phyloP scores from a whole-genome alignment of 2,329 filamentous ascomycete genomes.

The Colletotrichum noveboracense region DNA sequence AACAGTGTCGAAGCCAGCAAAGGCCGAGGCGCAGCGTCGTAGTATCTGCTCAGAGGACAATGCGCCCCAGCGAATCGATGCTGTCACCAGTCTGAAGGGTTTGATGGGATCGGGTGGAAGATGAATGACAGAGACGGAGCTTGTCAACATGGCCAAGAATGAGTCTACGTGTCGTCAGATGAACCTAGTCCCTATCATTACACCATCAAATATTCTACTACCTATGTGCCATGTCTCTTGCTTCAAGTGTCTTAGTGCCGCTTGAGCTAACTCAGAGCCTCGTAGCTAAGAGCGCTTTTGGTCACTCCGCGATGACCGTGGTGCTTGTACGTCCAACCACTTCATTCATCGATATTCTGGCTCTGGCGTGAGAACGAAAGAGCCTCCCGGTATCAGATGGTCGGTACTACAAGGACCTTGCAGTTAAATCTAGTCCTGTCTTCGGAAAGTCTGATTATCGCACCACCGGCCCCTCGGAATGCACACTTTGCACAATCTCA shows the following conservation, averaged over 20 bases:
- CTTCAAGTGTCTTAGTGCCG: fast-evolving
- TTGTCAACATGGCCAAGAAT: neutral
- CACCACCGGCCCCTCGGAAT: too few species aligned
- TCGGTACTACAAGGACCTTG: too few species aligned
- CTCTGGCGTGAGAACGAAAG: too few species aligned
- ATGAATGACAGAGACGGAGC: neutral
- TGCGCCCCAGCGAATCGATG: neutral
- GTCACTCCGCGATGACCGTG: too few species aligned
- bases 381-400: too few species aligned
- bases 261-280: too few species aligned
- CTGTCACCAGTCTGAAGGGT: neutral
- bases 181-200: neutral
- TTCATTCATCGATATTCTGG: too few species aligned
- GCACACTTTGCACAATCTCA: too few species aligned
- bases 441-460: too few species aligned
- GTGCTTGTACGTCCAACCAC: too few species aligned
- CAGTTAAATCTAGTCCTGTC: too few species aligned
- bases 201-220: fast-evolving
- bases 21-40: neutral
- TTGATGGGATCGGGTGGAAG: neutral
- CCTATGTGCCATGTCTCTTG: neutral
- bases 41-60: neutral
- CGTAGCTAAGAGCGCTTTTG: too few species aligned
- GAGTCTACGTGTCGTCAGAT: neutral
- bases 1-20: neutral